These are phyloP conservation scores for Trichoderma erinaceum DNA, from an alignment of 495 filamentous ascomycete species.

Conservation along the genomic window DNA sequence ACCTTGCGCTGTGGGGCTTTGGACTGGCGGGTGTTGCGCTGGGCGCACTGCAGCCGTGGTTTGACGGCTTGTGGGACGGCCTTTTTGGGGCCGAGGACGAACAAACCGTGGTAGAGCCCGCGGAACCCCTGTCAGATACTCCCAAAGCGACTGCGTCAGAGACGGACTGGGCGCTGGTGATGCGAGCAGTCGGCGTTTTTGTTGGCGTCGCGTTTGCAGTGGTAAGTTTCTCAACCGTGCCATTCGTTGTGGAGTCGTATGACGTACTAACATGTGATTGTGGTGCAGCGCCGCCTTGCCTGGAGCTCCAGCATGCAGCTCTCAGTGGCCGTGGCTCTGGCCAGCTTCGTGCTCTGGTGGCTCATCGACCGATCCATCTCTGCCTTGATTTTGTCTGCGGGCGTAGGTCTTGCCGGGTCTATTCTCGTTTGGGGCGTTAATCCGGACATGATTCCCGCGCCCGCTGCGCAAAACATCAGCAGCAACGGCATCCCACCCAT, in stretches of 20 bases:
- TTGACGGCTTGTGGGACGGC: constrained; percentile 60
- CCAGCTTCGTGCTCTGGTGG: constrained; percentile 94
- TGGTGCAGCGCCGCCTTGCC: constrained; percentile 65
- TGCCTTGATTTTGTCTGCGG: constrained; percentile 68
- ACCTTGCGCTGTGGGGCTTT: constrained; percentile 70
- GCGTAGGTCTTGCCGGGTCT: constrained; percentile 69
- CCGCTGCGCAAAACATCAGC: constrained; percentile 26
- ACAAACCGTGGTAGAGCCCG: constrained; percentile 16
- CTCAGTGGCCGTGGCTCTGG: constrained; percentile 82
- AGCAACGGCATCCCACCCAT: background rate
- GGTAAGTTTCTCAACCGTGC: constrained; percentile 45
- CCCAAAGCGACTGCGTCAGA: constrained; percentile 24
- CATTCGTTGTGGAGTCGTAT: background rate
- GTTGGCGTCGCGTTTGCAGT: constrained; percentile 96
- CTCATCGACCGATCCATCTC: constrained; percentile 83
- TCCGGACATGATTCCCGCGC: constrained; percentile 68
- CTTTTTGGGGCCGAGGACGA: constrained; percentile 24
- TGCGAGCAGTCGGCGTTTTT: constrained; percentile 87
- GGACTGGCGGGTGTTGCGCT: constrained; percentile 60
- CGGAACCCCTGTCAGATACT: background rate
- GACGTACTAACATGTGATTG: constrained; percentile 22
- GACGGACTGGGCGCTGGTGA: constrained; percentile 71
- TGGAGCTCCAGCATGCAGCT: constrained; percentile 94
- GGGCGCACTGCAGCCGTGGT: constrained; percentile 76
- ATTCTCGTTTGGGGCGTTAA: constrained; percentile 63